These are phyloP conservation scores for Fusarium sp. DNA, from an alignment of 2,329 filamentous ascomycete genomes.

Conservation along the genomic window DNA sequence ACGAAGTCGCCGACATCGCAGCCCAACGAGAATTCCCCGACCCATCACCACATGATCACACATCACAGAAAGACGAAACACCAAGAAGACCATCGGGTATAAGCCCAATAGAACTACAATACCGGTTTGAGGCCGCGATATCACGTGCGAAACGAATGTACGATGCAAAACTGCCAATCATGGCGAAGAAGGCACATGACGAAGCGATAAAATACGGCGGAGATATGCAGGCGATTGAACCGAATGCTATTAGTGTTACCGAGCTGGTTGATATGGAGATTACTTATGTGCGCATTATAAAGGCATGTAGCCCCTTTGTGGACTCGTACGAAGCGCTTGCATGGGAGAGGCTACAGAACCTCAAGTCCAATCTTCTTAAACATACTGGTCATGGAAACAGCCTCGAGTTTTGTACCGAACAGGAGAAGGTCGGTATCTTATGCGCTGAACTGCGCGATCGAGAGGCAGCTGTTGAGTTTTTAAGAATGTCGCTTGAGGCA, in stretches of 20 bases:
- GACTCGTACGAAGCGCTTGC: constrained; percentile 3
- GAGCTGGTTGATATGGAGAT: constrained; percentile 6
- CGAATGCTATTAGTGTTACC: background rate
- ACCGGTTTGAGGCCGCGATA: constrained; percentile 6
- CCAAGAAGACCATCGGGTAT: background rate
- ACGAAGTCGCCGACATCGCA: constrained; percentile 7
- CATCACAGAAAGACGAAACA: background rate
- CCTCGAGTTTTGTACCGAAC: background rate
- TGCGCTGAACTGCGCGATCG: constrained; percentile 14
- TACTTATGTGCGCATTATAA: constrained; percentile 8
- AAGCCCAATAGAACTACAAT: background rate
- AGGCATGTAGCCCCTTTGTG: background rate
- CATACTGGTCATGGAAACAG: background rate
- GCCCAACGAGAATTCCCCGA: background rate
- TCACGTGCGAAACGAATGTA: constrained; percentile 6
- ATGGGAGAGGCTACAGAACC: background rate
- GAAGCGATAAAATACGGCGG: constrained; percentile 3
- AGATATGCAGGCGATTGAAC: background rate
- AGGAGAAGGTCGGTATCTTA: constrained; percentile 2
- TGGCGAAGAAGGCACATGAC: constrained; percentile 20
- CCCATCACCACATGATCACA: background rate
- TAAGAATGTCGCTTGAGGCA: background rate
- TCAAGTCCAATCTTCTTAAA: background rate
- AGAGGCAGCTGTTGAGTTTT: constrained; percentile 5
- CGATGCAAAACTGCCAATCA: background rate